These are phyloP conservation scores for Pleurotus citrinopileatus DNA, from an alignment of 768 basidiomycete species.

Conservation along the genomic window DNA sequence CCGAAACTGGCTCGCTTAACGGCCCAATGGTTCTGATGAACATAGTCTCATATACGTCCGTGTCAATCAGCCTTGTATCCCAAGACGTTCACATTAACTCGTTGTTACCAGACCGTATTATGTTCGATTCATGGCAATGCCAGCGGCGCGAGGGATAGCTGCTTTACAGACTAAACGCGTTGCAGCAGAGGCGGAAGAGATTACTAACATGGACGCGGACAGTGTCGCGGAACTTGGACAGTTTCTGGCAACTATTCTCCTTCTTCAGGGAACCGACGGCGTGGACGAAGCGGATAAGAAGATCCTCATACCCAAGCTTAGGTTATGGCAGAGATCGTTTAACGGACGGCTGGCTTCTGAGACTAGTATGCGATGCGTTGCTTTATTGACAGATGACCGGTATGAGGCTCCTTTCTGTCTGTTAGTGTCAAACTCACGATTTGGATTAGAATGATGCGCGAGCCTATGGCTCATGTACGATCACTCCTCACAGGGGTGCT, in stretches of 20 bases:
- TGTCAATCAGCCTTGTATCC: slow-evolving; percentile 2
- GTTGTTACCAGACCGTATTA: slow-evolving; percentile 35
- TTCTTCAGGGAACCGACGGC: slow-evolving; percentile 30
- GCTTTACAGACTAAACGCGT: slow-evolving; percentile 35
- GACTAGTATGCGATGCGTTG: slow-evolving; percentile 33
- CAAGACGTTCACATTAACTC: background rate
- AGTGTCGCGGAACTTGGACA: slow-evolving; percentile 33
- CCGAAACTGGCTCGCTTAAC: slow-evolving; percentile 20
- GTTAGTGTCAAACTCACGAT: background rate
- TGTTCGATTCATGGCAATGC: slow-evolving; percentile 30
- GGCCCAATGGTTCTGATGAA: slow-evolving; percentile 29
- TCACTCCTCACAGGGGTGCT: slow-evolving; percentile 25
- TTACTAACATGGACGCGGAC: slow-evolving; percentile 19
- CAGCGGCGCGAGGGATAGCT: slow-evolving; percentile 29
- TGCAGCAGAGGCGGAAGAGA: slow-evolving; percentile 19
- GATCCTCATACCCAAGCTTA: slow-evolving; percentile 30
- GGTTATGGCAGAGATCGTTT: slow-evolving; percentile 27
- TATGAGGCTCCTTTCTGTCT: slow-evolving; percentile 14
- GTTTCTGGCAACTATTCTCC: slow-evolving; percentile 36
- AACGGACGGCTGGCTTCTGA: slow-evolving; percentile 28
- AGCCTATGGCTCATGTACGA: slow-evolving; percentile 26
- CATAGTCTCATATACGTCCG: slow-evolving; percentile 31
- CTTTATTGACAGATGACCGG: slow-evolving; percentile 25
- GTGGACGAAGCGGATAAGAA: slow-evolving; percentile 29
- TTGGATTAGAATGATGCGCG: slow-evolving; percentile 22